A percentile compares a stretch with the other conserved stretches of the same genome.
Conservation (phyloP, 1,284 basidiomycete genomes). For the Trametes versicolor region DNA sequence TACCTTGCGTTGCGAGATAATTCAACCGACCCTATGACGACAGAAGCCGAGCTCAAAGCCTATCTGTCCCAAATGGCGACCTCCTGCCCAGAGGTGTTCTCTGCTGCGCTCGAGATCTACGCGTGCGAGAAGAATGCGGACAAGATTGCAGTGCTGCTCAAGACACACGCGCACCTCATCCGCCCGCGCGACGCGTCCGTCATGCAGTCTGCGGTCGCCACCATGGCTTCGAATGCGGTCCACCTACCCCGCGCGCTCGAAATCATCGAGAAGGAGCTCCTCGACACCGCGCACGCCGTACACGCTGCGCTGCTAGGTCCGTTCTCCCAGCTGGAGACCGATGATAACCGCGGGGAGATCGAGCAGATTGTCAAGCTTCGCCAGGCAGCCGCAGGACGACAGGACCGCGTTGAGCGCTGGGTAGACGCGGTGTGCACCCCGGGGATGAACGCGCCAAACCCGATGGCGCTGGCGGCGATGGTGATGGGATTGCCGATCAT, state of each 20-base stretch:
- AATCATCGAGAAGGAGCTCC: slow-evolving; percentile 62
- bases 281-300: slow-evolving; percentile 54
- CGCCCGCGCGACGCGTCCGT: slow-evolving; percentile 60
- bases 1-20: slow-evolving; percentile 55
- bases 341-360: slow-evolving; percentile 52
- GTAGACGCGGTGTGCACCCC: slow-evolving; percentile 59
- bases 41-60: slow-evolving; percentile 48
- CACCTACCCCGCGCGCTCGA: slow-evolving; percentile 49
- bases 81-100: slow-evolving; percentile 59
- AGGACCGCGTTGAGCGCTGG: slow-evolving; percentile 61
- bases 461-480: slow-evolving; percentile 72
- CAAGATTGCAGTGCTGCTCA: slow-evolving; percentile 53
- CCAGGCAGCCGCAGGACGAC: slow-evolving; percentile 48
- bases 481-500: slow-evolving; percentile 69
- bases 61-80: slow-evolving; percentile 53
- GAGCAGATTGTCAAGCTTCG: slow-evolving; percentile 56
- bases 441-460: slow-evolving; percentile 50
- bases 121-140: slow-evolving; percentile 47
- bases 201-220: slow-evolving; percentile 55
- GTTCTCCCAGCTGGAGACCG: slow-evolving; percentile 59
- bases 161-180: slow-evolving; percentile 59
- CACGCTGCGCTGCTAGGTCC: slow-evolving; percentile 51
- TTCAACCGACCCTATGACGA: slow-evolving; percentile 43
- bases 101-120: slow-evolving; percentile 63
- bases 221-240: slow-evolving; percentile 45